phyloP scores from a whole-genome alignment of 352 stramenopile species.

The Aphanomyces stellatus region DNA sequence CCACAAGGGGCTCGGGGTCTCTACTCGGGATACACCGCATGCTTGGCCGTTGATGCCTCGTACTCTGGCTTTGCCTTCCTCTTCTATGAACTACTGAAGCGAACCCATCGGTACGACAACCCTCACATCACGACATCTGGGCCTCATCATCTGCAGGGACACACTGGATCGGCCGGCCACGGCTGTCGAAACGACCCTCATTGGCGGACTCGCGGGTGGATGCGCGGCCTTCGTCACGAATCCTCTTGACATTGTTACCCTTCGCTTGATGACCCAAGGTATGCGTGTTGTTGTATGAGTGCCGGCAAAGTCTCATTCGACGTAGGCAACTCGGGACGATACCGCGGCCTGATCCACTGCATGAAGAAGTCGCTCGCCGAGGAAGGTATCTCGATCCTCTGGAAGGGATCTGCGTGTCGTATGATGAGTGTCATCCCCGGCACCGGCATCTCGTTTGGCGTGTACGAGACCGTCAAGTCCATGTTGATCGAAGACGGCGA shows the following conservation, averaged over 20 bases:
- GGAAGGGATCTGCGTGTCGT: slow-evolving; percentile 58
- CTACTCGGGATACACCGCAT: slow-evolving; percentile 67
- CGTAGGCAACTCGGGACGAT: slow-evolving; percentile 45
- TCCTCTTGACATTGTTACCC: slow-evolving; percentile 68
- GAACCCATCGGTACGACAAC: neutral
- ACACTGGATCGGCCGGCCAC: slow-evolving; percentile 33
- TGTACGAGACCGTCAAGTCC: slow-evolving; percentile 80
- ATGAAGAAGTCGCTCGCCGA: slow-evolving; percentile 43
- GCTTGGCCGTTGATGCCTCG: slow-evolving; percentile 69
- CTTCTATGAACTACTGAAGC: slow-evolving; percentile 55
- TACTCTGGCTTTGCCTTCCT: slow-evolving; percentile 77
- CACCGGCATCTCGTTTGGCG: slow-evolving; percentile 75
- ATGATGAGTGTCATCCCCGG: slow-evolving; percentile 68
- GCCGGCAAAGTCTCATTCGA: neutral
- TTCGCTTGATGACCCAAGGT: slow-evolving; percentile 75
- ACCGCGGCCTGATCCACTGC: slow-evolving; percentile 49
- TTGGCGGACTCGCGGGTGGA: slow-evolving; percentile 52
- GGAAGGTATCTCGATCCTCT: slow-evolving; percentile 50
- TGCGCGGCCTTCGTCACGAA: slow-evolving; percentile 66
- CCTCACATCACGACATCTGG: slow-evolving; percentile 21
- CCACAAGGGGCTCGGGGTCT: slow-evolving; percentile 27
- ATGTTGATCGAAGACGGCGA: slow-evolving; percentile 45
- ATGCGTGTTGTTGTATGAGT: neutral
- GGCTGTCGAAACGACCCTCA: slow-evolving; percentile 42
- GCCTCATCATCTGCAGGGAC: slow-evolving; percentile 31